Base-by-base conservation (phyloP, 2,329 filamentous ascomycete genomes). In the Colletotrichum graminicola region DNA sequence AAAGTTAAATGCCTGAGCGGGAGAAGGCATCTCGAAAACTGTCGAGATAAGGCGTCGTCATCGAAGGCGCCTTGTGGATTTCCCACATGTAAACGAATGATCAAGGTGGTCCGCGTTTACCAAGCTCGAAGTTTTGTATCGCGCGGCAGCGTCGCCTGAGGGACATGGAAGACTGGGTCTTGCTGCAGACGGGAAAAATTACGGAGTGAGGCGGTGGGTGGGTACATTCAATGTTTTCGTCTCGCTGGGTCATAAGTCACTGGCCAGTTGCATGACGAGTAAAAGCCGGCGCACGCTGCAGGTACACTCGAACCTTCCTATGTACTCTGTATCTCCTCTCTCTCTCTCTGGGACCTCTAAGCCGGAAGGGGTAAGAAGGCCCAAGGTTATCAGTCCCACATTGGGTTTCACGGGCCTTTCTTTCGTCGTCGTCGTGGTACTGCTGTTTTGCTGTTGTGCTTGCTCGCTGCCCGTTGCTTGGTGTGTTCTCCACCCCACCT, bases 271-370 rank as follows among this genome's bases (percentile, higher is more conserved):
- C 47, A 56, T 63, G 39, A 64, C 66, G 39, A 68, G 59, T 39
- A 64, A 61, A 69, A 69, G 56, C 66, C 47, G 60, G 66, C 65
- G 52, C 45, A 39, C 36, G 69, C 69, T 72, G 69, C 69, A 72
- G 69, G 69, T 72, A 72, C 69, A 47, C 59, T 69, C 52, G 41
- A 34, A 47, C 54, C 54, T 47, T 47, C n/a, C 45, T 47, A 21
- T 47, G 45, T 47, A 12, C 45, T 23, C 45, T 23, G 69, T 69
- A 55, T 54, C 54, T 68, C 43, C 45, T 52, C 29, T 39, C 29
- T 41, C 45, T 52, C 29, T 39, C 29, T 41, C 45, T 2, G 34
- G 26, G 41, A 7, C 26, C 32, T 47, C 52, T 60, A 69, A 55
- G 5, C 69, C 69, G 16, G 49, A 72, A 43, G 23, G 36, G 60